Base-by-base conservation (phyloP, 2,329 filamentous ascomycete species). In the Cucurbitaria berberidis region DNA sequence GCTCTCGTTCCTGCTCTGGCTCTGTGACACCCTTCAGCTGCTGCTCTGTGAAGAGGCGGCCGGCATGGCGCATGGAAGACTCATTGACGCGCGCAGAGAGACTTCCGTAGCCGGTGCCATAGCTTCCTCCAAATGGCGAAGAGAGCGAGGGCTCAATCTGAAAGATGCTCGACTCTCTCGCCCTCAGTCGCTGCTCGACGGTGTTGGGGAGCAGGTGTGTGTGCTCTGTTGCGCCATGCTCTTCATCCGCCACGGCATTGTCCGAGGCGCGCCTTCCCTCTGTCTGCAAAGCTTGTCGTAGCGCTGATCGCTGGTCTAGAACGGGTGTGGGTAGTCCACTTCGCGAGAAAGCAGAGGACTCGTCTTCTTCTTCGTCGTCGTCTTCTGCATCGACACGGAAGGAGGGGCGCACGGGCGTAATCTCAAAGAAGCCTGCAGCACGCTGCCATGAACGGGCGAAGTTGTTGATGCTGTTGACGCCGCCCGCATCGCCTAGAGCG, bases 361-460 rank as follows among this genome's bases (percentile, higher is more conserved):
- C 72, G 42, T 73, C 72, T 21, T 63, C 54, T 8, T 30, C 30
- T 34, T 13, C 30, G 35, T 58, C 55, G 11, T 55, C 56, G 44
- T 74, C 73, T 7, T 76, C 76, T 11, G 70, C 70, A 36, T 68
- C 70, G 45, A 80, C 70, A 47, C 90, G 81, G 70, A 96, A 91
- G 29, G 90, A 88, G 13, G 87, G 86, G 15, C 87, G 85, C 49
- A 90, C 87, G 5, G 91, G 91, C 29, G 95, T 88, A 63, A 96
- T 90, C 74, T 97, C 93, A 59, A 86, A 84, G 75, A 98, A 98
- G 51, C 84, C 88, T 22, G 92, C 91, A 32, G 93, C 93, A 72
- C 93, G 87, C 76, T 93, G 91, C 89, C 92, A 96, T 65, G 91
- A 96, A 55, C 89, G 86, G 39, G 93, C 90, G 72, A 98, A 98